These are phyloP conservation scores for Lagenidium sp. DNA, from an alignment of 352 stramenopile species.

Conservation along the genomic window DNA sequence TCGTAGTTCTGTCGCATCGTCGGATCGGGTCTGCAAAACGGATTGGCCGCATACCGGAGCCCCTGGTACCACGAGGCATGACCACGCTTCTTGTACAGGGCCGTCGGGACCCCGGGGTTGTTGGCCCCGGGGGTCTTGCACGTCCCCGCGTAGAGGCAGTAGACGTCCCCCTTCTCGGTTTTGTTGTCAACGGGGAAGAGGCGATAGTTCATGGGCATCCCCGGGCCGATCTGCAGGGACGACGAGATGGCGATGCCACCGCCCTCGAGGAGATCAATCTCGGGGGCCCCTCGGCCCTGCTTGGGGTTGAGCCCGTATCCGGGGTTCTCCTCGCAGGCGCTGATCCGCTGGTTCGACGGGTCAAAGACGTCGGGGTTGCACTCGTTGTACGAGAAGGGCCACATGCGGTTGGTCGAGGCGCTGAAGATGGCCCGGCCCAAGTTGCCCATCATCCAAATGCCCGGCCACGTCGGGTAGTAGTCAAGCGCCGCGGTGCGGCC, in stretches of 20 bases:
- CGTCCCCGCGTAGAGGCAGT: constrained; percentile 12
- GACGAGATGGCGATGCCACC: constrained; percentile 43
- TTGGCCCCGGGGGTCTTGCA: constrained; percentile 32
- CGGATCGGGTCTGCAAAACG: constrained; percentile 15
- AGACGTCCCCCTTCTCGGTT: constrained; percentile 3
- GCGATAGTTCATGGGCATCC: constrained; percentile 22
- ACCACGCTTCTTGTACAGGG: constrained; percentile 22
- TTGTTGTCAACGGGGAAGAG: constrained; percentile 5
- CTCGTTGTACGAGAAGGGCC: constrained; percentile 87
- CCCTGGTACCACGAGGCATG: constrained; percentile 56
- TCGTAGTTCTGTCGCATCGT: constrained; percentile 18
- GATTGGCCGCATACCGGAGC: constrained; percentile 38
- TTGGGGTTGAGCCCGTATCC: constrained; percentile 67
- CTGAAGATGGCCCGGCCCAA: constrained; percentile 23
- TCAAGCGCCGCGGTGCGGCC: constrained; percentile 5
- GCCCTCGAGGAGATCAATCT: constrained; percentile 90
- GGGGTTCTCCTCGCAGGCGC: constrained; percentile 73
- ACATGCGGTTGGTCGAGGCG: constrained; percentile 81
- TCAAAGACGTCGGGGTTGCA: constrained; percentile 73
- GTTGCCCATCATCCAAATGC: constrained; percentile 59
- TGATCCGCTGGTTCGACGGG: constrained; percentile 64
- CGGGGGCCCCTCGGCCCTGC: constrained; percentile 57
- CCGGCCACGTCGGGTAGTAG: constrained; percentile 68
- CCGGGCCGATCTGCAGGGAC: constrained; percentile 66
- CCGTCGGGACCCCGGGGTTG: constrained; percentile 29